These are phyloP conservation scores for Syncephalis plumigaleata DNA, from an alignment of 371 early-diverging fungal genomes.

Conservation along the genomic window DNA sequence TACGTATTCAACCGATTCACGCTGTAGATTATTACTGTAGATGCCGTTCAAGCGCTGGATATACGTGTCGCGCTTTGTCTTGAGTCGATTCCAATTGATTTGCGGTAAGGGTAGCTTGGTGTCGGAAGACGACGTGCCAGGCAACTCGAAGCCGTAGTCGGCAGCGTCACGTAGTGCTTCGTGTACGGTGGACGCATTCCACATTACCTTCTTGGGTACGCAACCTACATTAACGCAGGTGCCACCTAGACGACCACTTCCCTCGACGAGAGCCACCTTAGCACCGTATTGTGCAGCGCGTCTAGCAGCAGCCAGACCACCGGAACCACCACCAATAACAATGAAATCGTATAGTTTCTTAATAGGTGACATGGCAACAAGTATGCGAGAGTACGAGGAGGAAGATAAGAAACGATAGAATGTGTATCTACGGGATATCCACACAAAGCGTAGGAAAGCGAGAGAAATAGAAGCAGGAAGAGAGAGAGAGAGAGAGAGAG, in stretches of 20 bases:
- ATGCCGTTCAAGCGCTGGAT: slow-evolving; percentile 91
- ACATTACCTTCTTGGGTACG: slow-evolving; percentile 98
- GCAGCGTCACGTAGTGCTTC: slow-evolving; percentile 76
- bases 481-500: too few species aligned
- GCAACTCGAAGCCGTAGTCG: slow-evolving; percentile 70
- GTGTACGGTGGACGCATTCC: slow-evolving; percentile 75
- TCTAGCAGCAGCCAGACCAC: slow-evolving; percentile 83
- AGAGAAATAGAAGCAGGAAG: too few species aligned
- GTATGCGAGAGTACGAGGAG: too few species aligned
- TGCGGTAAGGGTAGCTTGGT: slow-evolving; percentile 4
- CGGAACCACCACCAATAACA: slow-evolving; percentile 83
- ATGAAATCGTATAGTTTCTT: slow-evolving; percentile 61
- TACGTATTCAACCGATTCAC: slow-evolving; percentile 70
- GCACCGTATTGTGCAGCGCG: slow-evolving; percentile 84
- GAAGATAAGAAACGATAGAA: too few species aligned
- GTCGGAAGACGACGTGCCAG: slow-evolving; percentile 6
- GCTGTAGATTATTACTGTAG: slow-evolving; percentile 76
- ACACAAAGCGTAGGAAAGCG: too few species aligned
- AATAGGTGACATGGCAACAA: slow-evolving; percentile 18
- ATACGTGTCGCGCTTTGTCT: slow-evolving; percentile 88
- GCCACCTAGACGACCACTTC: slow-evolving; percentile 67
- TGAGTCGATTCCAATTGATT: slow-evolving; percentile 59
- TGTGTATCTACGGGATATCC: too few species aligned
- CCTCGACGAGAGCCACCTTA: slow-evolving; percentile 84
- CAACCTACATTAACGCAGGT: slow-evolving; percentile 97